Conservation (phyloP, 768 basidiomycete genomes). For the Lentinula raphanica region DNA sequence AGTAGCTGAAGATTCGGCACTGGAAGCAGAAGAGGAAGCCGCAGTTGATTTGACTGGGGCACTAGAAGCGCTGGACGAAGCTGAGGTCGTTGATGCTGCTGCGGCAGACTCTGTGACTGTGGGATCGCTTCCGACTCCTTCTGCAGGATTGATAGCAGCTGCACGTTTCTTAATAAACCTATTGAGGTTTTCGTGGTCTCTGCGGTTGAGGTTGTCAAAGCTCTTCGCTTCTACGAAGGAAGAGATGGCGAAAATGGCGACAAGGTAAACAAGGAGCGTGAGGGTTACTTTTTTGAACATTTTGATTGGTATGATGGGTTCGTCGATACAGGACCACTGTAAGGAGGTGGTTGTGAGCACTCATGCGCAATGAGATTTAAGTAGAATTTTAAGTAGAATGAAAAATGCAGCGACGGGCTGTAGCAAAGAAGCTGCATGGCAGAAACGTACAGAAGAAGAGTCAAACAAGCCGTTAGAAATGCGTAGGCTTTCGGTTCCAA, state of each 20-base stretch:
- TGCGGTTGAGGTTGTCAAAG: slow-evolving; percentile 24
- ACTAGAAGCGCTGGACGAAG: neutral
- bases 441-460: neutral
- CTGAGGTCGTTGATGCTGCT: slow-evolving; percentile 7
- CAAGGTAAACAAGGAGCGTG: slow-evolving; percentile 39
- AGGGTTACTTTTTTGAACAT: slow-evolving; percentile 30
- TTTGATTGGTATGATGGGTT: slow-evolving; percentile 2
- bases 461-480: neutral
- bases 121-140: slow-evolving; percentile 13
- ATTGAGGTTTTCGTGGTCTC: slow-evolving; percentile 36
- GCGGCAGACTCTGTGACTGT: neutral
- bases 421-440: neutral
- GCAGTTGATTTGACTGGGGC: slow-evolving; percentile 6
- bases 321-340: neutral
- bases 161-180: slow-evolving; percentile 45
- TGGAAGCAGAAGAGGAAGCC: neutral
- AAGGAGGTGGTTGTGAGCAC: neutral
- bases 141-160: slow-evolving; percentile 5
- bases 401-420: no score
- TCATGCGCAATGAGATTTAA: neutral
- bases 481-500: neutral
- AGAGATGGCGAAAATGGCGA: slow-evolving; percentile 34
- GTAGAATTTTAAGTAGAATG: no score
- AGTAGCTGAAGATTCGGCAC: neutral
- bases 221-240: slow-evolving; percentile 30